Evolutionary conservation across 225 moss, liverwort and hornwort species (phyloP), one percentile per base, ranked within the genome.

Genomic region (Neckera pumila): DNA sequence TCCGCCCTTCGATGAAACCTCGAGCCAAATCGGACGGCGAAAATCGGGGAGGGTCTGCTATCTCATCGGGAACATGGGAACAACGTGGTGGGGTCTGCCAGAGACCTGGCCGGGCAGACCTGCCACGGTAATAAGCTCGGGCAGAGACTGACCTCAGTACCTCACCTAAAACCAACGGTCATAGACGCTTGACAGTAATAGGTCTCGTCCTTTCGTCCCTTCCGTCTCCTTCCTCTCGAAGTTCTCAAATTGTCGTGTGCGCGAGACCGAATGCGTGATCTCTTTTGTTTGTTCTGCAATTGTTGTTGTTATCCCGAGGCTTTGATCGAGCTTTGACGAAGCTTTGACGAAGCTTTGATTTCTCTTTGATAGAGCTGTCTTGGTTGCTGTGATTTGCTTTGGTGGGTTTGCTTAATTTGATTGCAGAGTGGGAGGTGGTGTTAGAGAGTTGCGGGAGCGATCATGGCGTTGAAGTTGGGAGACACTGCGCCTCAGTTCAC

Each of bases 401-500:
- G 40, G 20, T 63, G 65, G 65, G 25, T 49, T 33, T 11, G 65
- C 0, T 23, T 82, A 51, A 51, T 64, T 80, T 45, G 77, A 53
- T 67, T 58, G 60, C 42, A 7, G 63, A 19, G 85, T n/a, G 18
- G 28, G 43, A 20, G 43, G 59, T 63, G 61, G 28, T 64, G 53
- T 15, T 20, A 12, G 54, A 12, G 54, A 27, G 76, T 76, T 43
- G 64, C 73, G 57, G 53, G 11, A 34, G 74, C 73, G 74, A 71
- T 51, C 49, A 93, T 93, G 93, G 93, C 93, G 84, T 89, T 93
- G 90, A 89, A 90, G 87, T 66, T 98, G 61, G 98, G 98, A 59
- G 98, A 98, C 73, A 90, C 93, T 57, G 96, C 95, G 19, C 98
- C 98, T 62, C 82, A 91, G 76, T 97, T 98, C 91, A 91, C 86